A percentile compares a stretch with the other conserved stretches of the same genome.
Conservation (phyloP, 2,329 filamentous ascomycete genomes). For the Fusarium heterosporum region DNA sequence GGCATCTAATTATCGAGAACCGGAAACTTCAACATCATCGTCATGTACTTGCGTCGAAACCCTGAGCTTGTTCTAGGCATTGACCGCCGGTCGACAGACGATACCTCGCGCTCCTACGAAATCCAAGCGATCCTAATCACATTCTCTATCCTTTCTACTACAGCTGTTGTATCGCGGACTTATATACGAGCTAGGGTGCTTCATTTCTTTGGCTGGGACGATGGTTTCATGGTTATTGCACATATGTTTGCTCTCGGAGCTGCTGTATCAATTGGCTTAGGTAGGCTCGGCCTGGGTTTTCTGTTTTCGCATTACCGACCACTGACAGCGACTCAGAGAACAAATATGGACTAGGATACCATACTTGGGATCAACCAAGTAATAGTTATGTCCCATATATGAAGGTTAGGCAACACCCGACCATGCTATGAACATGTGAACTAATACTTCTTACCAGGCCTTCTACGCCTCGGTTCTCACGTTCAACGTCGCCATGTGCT, state of each 20-base stretch:
- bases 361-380: conserved; percentile 18
- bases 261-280: conserved; percentile 17
- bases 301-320: accelerated
- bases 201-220: conserved; percentile 19
- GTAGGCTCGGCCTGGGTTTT: background rate
- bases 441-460: background rate
- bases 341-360: conserved; percentile 25
- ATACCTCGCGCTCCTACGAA: conserved; percentile 15
- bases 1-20: too few species aligned
- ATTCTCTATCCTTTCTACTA: conserved; percentile 19
- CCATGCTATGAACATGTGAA: background rate
- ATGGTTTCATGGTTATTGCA: conserved; percentile 18
- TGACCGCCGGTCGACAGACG: background rate
- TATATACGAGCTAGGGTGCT: conserved; percentile 14
- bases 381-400: conserved; percentile 19
- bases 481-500: conserved; percentile 28
- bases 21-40: too few species aligned
- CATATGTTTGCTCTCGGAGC: conserved; percentile 12
- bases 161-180: conserved; percentile 4
- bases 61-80: too few species aligned
- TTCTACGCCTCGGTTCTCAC: conserved; percentile 21
- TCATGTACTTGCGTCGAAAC: too few species aligned
- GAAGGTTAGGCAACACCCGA: conserved; percentile 3
- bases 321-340: conserved; percentile 1
- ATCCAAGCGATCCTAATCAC: conserved; percentile 6